Conservation (phyloP, 2,329 filamentous ascomycete species). For the Ascochyta fabae region DNA sequence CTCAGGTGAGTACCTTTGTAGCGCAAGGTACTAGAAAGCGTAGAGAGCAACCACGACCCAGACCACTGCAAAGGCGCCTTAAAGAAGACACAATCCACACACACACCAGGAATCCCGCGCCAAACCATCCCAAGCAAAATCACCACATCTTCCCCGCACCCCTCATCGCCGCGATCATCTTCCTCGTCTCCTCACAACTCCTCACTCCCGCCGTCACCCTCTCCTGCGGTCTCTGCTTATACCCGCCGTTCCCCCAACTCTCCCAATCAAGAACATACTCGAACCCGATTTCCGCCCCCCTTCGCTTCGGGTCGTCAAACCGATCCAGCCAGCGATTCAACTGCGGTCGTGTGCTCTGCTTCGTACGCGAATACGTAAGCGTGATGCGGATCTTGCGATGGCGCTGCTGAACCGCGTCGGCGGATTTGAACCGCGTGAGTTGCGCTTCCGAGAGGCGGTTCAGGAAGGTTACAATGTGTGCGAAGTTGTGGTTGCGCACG, state of each 20-base stretch:
- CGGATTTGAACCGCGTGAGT: not conserved
- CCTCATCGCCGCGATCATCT: not conserved
- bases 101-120: not conserved
- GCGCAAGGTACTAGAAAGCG: not conserved
- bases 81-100: not conserved
- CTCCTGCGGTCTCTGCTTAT: not conserved
- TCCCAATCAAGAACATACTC: slow-evolving; percentile 6
- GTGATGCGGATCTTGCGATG: not conserved
- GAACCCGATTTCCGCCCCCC: slow-evolving; percentile 15
- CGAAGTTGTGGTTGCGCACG: slow-evolving; percentile 27
- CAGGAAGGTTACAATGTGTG: slow-evolving; percentile 24
- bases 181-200: not conserved
- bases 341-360: slow-evolving; percentile 13
- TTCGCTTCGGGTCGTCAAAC: slow-evolving; percentile 13
- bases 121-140: not conserved
- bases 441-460: slow-evolving; percentile 23
- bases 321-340: slow-evolving; percentile 20
- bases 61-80: not conserved
- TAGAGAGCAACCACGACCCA: not conserved
- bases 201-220: not conserved
- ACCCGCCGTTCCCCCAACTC: slow-evolving; percentile 1
- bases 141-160: not conserved
- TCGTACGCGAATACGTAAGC: slow-evolving; percentile 9
- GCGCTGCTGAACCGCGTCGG: not conserved
- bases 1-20: no score